Conservation (phyloP, 441 rosid genomes). For the Arabidopsis hybrid region DNA sequence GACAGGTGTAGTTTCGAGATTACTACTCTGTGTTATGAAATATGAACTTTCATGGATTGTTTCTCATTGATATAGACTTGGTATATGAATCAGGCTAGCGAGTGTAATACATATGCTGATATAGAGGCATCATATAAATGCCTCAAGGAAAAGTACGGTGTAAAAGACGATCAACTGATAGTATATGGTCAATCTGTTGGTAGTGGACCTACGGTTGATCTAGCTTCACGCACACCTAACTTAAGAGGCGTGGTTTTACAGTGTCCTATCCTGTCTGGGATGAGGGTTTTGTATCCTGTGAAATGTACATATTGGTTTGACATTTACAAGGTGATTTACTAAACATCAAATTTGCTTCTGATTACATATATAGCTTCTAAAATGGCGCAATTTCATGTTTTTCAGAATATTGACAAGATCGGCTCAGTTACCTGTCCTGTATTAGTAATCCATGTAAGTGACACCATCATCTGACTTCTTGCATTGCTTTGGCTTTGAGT, state of each 20-base stretch:
- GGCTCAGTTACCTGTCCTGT: constrained; percentile 78
- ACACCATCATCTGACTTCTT: constrained; percentile 10
- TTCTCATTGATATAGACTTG: constrained; percentile 1
- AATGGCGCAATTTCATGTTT: neutral
- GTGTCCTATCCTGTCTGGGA: constrained; percentile 74
- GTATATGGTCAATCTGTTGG: constrained; percentile 81
- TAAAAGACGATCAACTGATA: constrained; percentile 67
- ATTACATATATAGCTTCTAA: constrained; percentile 14
- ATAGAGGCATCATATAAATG: constrained; percentile 69
- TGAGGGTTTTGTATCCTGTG: constrained; percentile 76
- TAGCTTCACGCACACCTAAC: constrained; percentile 67
- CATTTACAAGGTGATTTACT: constrained; percentile 64
- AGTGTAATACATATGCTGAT: constrained; percentile 73
- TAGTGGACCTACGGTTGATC: constrained; percentile 78
- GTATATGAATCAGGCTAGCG: constrained; percentile 64
- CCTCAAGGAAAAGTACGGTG: constrained; percentile 65
- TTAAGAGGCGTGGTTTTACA: constrained; percentile 69
- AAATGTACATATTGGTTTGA: constrained; percentile 78
- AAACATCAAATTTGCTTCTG: constrained; percentile 2
- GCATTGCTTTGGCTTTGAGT: neutral
- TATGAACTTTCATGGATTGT: constrained; percentile 9
- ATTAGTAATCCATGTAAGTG: constrained; percentile 86
- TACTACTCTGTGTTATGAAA: neutral
- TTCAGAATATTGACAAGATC: constrained; percentile 90
- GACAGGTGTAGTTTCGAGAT: constrained; percentile 56